Conservation (phyloP, 2,329 filamentous ascomycete genomes). For the Aspergillus alliaceus region DNA sequence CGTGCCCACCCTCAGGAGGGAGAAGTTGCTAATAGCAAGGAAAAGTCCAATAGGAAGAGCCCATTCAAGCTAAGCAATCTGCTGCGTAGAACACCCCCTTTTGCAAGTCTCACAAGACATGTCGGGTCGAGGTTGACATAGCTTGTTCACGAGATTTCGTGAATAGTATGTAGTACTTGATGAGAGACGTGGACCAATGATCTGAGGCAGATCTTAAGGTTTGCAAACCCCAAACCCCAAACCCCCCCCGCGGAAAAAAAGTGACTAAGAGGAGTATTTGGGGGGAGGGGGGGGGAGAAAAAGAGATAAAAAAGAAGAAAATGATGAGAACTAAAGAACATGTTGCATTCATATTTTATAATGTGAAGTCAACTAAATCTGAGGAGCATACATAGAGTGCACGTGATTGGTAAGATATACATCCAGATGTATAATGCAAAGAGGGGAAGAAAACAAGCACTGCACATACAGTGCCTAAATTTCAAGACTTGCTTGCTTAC, state of each 20-base stretch:
- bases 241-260: too few species aligned
- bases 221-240: background rate
- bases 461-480: background rate
- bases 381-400: background rate
- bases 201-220: background rate
- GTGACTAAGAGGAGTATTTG: too few species aligned
- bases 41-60: too few species aligned
- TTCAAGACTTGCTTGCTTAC: constrained; percentile 21
- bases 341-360: background rate
- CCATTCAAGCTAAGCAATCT: background rate
- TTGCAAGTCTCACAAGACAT: background rate
- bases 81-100: background rate
- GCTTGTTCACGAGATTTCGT: too few species aligned
- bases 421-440: background rate
- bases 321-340: background rate
- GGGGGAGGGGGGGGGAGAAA: too few species aligned
- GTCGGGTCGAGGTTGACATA: background rate
- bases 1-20: too few species aligned
- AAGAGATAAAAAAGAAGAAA: too few species aligned
- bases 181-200: background rate
- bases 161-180: too few species aligned
- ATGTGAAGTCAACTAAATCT: background rate
- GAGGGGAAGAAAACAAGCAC: background rate
- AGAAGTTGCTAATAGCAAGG: too few species aligned
- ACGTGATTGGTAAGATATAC: background rate